Evolutionary conservation across 306 rosid species (phyloP), one percentile per base, ranked within the genome.

Genomic region (Astragalus glycyphyllos): DNA sequence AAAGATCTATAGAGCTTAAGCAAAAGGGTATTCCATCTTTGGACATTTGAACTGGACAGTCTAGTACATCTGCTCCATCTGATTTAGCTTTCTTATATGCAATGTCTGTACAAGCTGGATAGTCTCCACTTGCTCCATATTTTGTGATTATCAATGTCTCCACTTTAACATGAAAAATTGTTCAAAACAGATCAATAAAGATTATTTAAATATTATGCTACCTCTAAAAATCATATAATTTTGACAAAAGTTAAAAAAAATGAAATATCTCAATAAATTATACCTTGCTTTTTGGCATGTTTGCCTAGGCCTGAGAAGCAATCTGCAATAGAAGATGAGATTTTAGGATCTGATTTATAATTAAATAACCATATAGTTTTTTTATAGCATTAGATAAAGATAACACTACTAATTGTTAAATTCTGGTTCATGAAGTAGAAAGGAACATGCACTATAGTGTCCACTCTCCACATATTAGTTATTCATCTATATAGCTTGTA

Each of bases 71-170:
- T 37, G 85, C 96, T 34, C 88, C 90, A 64, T 90, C 89, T 46
- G 23, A 68, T 60, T 83, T 90, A 48, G 98, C 96, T 13, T 80
- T 49, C 0, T 9, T 7, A 51, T 89, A 86, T 3, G 97, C 88
- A 63, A 83, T 74, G 77, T 94, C 77, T 7, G 92, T 89, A 60
- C 98, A 90, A 45, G 85, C 79, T 53, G 96, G 88, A 73, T 72
- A 87, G 68, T 87, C 97, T 80, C 96, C 97, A 45, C 98, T 90
- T 46, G 96, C 90, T 80, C 97, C 98, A 56, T 51, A 79, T 83
- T 90, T 87, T 16, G 97, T 78, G 64, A 90, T 90, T 61, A 93
- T 89, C 92, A 88, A 81, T 56, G 85, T 80, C 35, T 75, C 83
- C 49, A 20, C 96, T 90, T 81, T 40, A 82, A 38, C 42, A 76